These are phyloP conservation scores for Apiotrichum akiyoshidainum DNA, from an alignment of 1,284 basidiomycete species.

Conservation along the genomic window DNA sequence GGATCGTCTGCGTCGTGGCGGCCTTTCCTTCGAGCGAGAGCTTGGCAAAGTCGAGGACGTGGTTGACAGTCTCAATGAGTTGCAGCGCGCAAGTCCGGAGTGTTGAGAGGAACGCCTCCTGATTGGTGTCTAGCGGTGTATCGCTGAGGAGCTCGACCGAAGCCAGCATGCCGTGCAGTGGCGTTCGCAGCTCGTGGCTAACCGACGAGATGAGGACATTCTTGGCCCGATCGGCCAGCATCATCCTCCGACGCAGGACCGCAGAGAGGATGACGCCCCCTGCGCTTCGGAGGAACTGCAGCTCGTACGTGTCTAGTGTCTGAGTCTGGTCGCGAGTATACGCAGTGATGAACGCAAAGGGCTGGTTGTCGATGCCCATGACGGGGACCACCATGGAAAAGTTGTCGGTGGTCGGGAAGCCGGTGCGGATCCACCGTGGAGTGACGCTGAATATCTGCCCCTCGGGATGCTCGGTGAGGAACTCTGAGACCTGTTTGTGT, in stretches of 20 bases:
- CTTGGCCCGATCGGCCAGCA: constrained; percentile 76
- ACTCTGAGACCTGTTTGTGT: constrained; percentile 67
- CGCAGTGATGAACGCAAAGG: constrained; percentile 85
- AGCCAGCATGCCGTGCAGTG: constrained; percentile 84
- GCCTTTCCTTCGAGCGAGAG: constrained; percentile 79
- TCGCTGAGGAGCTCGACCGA: constrained; percentile 84
- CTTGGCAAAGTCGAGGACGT: constrained; percentile 95
- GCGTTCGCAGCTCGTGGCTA: constrained; percentile 87
- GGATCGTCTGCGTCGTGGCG: constrained; percentile 61
- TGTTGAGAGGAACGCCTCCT: constrained; percentile 73
- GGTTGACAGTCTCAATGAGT: constrained; percentile 69
- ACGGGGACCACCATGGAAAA: constrained; percentile 87
- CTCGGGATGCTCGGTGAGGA: constrained; percentile 72
- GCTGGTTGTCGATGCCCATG: constrained; percentile 88
- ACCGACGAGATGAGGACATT: constrained; percentile 61
- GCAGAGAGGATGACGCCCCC: constrained; percentile 93
- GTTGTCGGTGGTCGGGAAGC: constrained; percentile 73
- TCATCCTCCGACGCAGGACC: constrained; percentile 87
- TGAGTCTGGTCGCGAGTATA: constrained; percentile 76
- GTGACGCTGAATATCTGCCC: constrained; percentile 78
- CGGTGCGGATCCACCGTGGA: constrained; percentile 69
- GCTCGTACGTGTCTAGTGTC: constrained; percentile 83
- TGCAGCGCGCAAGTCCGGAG: constrained; percentile 53
- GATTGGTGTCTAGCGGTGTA: constrained; percentile 73
- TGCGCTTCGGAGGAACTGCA: constrained; percentile 82